Evolutionary conservation across 2,329 filamentous ascomycete species (phyloP).

Genomic region (Leptoxyphium fumago): DNA sequence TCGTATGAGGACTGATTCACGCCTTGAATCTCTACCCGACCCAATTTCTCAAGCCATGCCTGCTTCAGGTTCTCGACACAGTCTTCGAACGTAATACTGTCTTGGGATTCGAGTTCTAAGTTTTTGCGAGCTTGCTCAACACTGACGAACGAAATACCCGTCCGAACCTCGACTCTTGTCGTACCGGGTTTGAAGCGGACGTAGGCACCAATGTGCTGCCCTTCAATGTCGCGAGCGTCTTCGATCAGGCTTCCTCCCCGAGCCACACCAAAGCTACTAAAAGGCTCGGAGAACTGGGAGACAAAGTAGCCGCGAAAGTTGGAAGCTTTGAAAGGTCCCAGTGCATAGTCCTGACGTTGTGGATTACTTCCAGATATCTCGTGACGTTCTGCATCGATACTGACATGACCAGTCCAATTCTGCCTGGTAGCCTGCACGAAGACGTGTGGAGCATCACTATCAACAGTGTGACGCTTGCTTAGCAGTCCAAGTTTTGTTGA

Average conservation of each 20-base stretch:
- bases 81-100: slow-evolving; percentile 22
- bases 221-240: slow-evolving; percentile 12
- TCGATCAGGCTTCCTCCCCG: slow-evolving; percentile 16
- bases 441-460: slow-evolving; percentile 21
- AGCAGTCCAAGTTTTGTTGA: not conserved
- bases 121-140: slow-evolving; percentile 33
- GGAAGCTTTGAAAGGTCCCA: slow-evolving; percentile 28
- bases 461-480: not conserved
- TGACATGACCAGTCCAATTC: slow-evolving; percentile 32
- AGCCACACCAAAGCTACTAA: slow-evolving; percentile 24
- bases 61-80: slow-evolving; percentile 27
- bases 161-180: slow-evolving; percentile 29
- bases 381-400: slow-evolving; percentile 21
- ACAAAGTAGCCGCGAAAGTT: slow-evolving; percentile 34
- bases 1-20: slow-evolving; percentile 26
- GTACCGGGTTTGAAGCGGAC: slow-evolving; percentile 22
- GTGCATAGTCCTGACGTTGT: slow-evolving; percentile 32
- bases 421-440: slow-evolving; percentile 30
- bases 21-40: slow-evolving; percentile 28
- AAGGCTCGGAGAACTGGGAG: slow-evolving; percentile 31
- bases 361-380: slow-evolving; percentile 32
- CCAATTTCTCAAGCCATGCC: slow-evolving; percentile 33
- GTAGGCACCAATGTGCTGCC: slow-evolving; percentile 27
- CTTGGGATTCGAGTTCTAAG: slow-evolving; percentile 29
- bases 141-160: slow-evolving; percentile 33